Percentiles rank a stretch among this genome's conserved stretches.
phyloP scores from a whole-genome alignment of 768 basidiomycete genomes.

The Leucogyrophana mollusca region DNA sequence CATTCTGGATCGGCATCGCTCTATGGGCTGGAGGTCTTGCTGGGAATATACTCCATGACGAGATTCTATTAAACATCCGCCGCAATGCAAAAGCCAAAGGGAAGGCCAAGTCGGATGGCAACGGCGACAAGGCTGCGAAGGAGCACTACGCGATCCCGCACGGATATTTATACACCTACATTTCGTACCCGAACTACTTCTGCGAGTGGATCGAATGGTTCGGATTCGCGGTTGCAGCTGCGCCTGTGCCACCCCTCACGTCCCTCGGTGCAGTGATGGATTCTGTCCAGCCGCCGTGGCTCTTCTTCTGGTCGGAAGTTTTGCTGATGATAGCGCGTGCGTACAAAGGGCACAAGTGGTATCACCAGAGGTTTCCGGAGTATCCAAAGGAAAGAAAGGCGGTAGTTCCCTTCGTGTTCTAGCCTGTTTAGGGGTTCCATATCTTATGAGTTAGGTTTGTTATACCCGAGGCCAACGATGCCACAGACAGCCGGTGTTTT shows the following conservation, averaged over 20 bases:
- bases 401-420: slow-evolving; percentile 79
- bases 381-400: slow-evolving; percentile 78
- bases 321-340: slow-evolving; percentile 80
- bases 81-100: slow-evolving; percentile 51
- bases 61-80: slow-evolving; percentile 81
- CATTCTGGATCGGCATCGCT: slow-evolving; percentile 61
- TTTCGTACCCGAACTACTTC: slow-evolving; percentile 93
- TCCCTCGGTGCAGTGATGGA: slow-evolving; percentile 40
- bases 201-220: slow-evolving; percentile 97
- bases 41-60: slow-evolving; percentile 89
- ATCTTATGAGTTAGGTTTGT: too few species aligned
- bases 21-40: slow-evolving; percentile 72
- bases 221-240: slow-evolving; percentile 79
- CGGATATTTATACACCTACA: slow-evolving; percentile 68
- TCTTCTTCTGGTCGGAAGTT: slow-evolving; percentile 76
- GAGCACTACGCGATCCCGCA: slow-evolving; percentile 80
- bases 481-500: too few species aligned
- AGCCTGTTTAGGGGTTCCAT: slow-evolving; percentile 4
- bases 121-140: slow-evolving; percentile 21
- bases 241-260: slow-evolving; percentile 40
- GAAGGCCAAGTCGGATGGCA: slow-evolving; percentile 25
- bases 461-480: too few species aligned
- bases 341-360: slow-evolving; percentile 84
- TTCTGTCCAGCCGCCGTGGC: slow-evolving; percentile 65
- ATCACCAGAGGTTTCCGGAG: slow-evolving; percentile 70